Conservation (phyloP, 139 green algal species). For the Coccomyxa sp. region DNA sequence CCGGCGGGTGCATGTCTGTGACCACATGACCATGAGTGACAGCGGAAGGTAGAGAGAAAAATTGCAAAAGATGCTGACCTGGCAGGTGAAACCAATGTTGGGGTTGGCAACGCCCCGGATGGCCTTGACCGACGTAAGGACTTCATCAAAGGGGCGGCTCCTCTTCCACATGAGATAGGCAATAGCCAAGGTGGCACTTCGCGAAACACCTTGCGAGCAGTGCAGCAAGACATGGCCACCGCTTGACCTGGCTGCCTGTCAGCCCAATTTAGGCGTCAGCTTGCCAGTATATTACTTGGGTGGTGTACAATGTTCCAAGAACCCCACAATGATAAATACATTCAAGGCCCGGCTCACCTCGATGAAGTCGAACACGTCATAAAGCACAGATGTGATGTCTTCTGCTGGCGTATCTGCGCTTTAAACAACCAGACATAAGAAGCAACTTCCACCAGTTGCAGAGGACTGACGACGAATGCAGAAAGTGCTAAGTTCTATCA, state of each 20-base stretch:
- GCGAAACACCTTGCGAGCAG: conserved; percentile 90
- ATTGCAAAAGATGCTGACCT: conserved; percentile 26
- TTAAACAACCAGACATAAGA: not conserved
- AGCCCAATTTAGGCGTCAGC: not conserved
- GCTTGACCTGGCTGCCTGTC: conserved; percentile 7
- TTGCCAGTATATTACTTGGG: not conserved
- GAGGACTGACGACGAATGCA: not conserved
- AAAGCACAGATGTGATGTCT: conserved; percentile 89
- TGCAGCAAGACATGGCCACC: conserved; percentile 81
- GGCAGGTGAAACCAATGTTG: conserved; percentile 91
- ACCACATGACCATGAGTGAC: no score
- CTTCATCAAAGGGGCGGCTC: conserved; percentile 73
- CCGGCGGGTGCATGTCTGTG: no score
- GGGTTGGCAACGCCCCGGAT: conserved; percentile 82
- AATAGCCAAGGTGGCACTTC: conserved; percentile 81
- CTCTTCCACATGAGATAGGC: conserved; percentile 92
- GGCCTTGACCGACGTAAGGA: conserved; percentile 74
- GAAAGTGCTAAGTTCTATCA: not conserved
- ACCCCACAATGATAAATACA: not conserved
- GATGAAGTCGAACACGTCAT: conserved; percentile 96
- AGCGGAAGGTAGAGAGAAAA: not conserved
- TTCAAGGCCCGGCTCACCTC: conserved; percentile 39
- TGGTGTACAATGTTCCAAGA: not conserved
- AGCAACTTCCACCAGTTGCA: not conserved
- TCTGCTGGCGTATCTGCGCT: conserved; percentile 76